Percentiles rank a stretch among this genome's conserved stretches.
phyloP scores from a whole-genome alignment of 768 basidiomycete genomes.

The Auriculariales sp. region DNA sequence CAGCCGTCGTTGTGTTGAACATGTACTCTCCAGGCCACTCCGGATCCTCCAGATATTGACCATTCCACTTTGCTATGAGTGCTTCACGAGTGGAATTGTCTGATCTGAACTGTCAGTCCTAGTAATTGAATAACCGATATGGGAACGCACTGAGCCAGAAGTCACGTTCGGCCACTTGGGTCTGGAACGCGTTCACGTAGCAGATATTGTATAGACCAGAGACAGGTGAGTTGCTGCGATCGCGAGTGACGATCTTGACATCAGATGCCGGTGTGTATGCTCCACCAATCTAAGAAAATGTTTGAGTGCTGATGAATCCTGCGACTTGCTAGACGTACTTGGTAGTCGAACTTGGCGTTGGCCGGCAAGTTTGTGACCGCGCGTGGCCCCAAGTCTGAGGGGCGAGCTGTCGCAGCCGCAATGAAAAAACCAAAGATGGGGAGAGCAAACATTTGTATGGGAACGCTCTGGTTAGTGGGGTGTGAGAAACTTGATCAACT shows the following conservation, averaged over 20 bases:
- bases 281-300: background rate
- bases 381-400: too few species aligned
- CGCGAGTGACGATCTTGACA: background rate
- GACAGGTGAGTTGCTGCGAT: background rate
- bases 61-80: too few species aligned
- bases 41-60: background rate
- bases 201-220: background rate
- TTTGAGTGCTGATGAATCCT: too few species aligned
- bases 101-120: too few species aligned
- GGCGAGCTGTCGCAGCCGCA: too few species aligned
- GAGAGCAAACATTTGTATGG: too few species aligned
- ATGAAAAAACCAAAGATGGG: too few species aligned
- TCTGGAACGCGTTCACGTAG: constrained; percentile 1
- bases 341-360: background rate
- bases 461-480: too few species aligned
- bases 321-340: too few species aligned
- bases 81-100: too few species aligned
- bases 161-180: background rate
- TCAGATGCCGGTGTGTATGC: background rate
- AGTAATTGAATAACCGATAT: too few species aligned
- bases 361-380: background rate
- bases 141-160: background rate
- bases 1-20: background rate
- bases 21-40: background rate
- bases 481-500: too few species aligned